Evolutionary conservation across 768 basidiomycete species (phyloP), one percentile per base, ranked within the genome.

Genomic region (Russula ochroleuca): DNA sequence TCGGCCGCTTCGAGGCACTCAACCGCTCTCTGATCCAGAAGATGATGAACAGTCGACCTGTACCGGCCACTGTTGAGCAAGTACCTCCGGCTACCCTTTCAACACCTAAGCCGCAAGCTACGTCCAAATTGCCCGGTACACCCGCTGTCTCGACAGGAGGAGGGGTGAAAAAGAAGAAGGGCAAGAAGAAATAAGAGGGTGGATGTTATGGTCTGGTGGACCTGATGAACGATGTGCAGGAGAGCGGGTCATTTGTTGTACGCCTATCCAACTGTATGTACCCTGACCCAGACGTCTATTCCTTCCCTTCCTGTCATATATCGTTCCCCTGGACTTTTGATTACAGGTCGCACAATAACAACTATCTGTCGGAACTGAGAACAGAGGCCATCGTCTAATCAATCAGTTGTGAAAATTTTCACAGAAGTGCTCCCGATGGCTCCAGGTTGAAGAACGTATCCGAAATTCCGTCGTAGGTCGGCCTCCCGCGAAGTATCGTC

Each of bases 1-100:
- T 98, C 67, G 97, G 98, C 80, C 90, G 95, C 69, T 98, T 98
- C 77, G 94, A 98, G 75, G 82, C 87, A 8, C 81, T 98, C 65
- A 97, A 96, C 72, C 81, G 90, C 48, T 85, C 88, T 8, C 79
- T 97, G 57, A 89, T 93, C 79, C 83, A 87, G 70, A 90, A 88
- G 76, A 93, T 94, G 87, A 88, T 85, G 72, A 92, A 94, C 70
- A 80, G 72, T 17, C 79, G 63, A n/a, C 66, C 63, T 7, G 43
- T 51, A 2, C 28, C 41, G 2, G 19, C 7, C 17, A 43, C 54
- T 21, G 56, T 60, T 25, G 61, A 57, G 5, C 50, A 62, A 23
- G 59, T 63, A 15, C 52, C 68, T 25, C 55, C 69, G 2, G 23
- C 48, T 2, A 28, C 51, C 17, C 58, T 4, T 54, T 19, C 63